Percentiles rank a stretch among this genome's conserved stretches.
These are phyloP conservation scores for Colletotrichum salicis DNA, from an alignment of 2,329 filamentous ascomycete species.

Conservation along the genomic window DNA sequence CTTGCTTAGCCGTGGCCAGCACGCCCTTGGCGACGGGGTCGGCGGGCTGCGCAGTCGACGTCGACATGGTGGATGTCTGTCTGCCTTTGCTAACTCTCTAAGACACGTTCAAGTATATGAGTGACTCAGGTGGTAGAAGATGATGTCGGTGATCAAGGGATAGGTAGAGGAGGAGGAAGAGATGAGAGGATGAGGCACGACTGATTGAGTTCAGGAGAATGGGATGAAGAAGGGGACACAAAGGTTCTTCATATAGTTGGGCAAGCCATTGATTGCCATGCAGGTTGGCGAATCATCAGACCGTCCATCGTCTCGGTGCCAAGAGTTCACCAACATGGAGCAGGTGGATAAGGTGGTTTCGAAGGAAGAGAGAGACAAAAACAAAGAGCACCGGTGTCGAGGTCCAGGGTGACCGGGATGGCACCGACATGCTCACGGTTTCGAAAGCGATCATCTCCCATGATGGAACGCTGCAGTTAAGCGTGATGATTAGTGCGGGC, in stretches of 20 bases:
- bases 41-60: conserved; percentile 59
- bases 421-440: conserved; percentile 1
- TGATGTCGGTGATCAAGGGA: background rate
- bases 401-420: conserved; percentile 17
- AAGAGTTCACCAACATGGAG: conserved; percentile 31
- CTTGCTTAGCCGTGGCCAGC: conserved; percentile 72
- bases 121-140: background rate
- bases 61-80: conserved; percentile 30
- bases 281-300: conserved; percentile 20
- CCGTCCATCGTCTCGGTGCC: conserved; percentile 27
- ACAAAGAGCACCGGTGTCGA: conserved; percentile 3
- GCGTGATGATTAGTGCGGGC: conserved; percentile 19
- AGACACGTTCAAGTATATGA: background rate
- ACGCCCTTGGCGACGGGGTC: conserved; percentile 76
- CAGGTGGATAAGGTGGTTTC: conserved; percentile 25
- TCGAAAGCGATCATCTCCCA: conserved; percentile 30
- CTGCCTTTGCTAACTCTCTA: background rate
- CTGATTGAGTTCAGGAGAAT: background rate
- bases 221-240: conserved; percentile 2
- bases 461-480: conserved; percentile 26
- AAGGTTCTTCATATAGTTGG: conserved; percentile 27
- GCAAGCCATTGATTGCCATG: background rate
- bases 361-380: conserved; percentile 2
- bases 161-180: background rate
- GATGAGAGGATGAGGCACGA: conserved; percentile 11